phyloP scores from a whole-genome alignment of 2,329 filamentous ascomycete species.

The Curvularia sp. region DNA sequence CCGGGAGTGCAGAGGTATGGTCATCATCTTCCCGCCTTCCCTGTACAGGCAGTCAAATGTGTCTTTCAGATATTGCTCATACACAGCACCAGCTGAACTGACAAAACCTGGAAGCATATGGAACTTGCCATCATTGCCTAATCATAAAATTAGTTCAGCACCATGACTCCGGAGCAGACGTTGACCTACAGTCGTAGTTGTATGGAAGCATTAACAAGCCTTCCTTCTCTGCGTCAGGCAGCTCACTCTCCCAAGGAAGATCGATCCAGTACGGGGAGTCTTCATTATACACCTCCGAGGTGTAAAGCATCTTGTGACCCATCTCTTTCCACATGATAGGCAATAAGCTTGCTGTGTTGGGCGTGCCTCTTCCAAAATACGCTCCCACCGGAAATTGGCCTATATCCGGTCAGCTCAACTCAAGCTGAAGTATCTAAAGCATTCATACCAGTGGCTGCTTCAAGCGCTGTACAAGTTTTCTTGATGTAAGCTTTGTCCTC shows the following conservation, averaged over 20 bases:
- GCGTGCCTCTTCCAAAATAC: constrained; percentile 59
- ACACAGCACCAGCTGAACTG: constrained; percentile 48
- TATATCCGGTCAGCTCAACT: not conserved
- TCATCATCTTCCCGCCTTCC: constrained; percentile 64
- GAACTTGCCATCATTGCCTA: constrained; percentile 54
- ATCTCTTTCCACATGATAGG: constrained; percentile 61
- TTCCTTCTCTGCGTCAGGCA: constrained; percentile 54
- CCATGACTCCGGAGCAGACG: constrained; percentile 37
- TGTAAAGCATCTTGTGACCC: constrained; percentile 59
- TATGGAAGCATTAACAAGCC: constrained; percentile 64
- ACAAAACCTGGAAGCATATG: constrained; percentile 49
- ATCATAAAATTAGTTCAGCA: constrained; percentile 40
- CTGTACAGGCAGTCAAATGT: constrained; percentile 63
- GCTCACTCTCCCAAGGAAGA: constrained; percentile 57
- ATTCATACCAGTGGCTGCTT: constrained; percentile 41
- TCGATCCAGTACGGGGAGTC: constrained; percentile 65
- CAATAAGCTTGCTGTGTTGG: constrained; percentile 59
- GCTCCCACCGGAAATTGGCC: constrained; percentile 52
- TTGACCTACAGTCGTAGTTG: constrained; percentile 59
- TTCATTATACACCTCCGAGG: constrained; percentile 61
- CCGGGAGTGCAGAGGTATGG: constrained; percentile 61
- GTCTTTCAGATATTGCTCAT: constrained; percentile 57
- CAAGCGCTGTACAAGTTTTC: constrained; percentile 52
- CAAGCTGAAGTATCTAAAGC: not conserved
- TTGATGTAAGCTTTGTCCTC: constrained; percentile 58